Evolutionary conservation across 306 rosid genomes (phyloP), one percentile per base, ranked within the genome.

Genomic region (Cicer pinnatifidum): DNA sequence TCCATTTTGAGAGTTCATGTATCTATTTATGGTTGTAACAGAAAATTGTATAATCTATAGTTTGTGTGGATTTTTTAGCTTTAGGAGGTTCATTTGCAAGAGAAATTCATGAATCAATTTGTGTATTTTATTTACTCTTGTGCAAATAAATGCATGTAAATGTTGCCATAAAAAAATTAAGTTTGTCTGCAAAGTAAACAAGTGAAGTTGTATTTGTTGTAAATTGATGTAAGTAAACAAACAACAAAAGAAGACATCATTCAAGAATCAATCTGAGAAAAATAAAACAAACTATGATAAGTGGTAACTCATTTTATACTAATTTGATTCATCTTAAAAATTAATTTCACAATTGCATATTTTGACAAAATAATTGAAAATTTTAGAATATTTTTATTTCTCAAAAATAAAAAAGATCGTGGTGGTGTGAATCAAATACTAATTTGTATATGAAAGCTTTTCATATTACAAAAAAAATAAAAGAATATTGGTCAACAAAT

Each of bases 91-190:
- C 61, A 44, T 75, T 69, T 82, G 44, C 45, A 63, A 52, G 78
- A 51, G 53, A 56, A 33, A 48, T 50, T 10, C 51, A 11, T 69
- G 17, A 69, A 60, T 48, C 57, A 52, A 4, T 75, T 11, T 68
- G 67, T 73, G 44, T 19, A 28, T 28, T 28, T 3, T 3, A 28
- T 78, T 47, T 75, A 17, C 60, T 76, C 16, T 76, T 72, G 38
- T 82, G 79, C 57, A 43, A 79, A 79, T 85, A 73, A 80, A 63
- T 69, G 73, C 67, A 11, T 68, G 75, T 59, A 60, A 47, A 67
- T 51, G 61, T 58, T 28, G 19, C 9, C 48, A 61, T 17, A 51
- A 43, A 71, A 71, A 43, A 58, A 58, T 10, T 28, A 58, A 57
- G 63, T 57, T 57, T 57, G 39, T 57, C n/a, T 19, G 61, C 38